These are phyloP conservation scores for Mercurialis annua DNA, from an alignment of 345 rosid genomes.

Conservation along the genomic window DNA sequence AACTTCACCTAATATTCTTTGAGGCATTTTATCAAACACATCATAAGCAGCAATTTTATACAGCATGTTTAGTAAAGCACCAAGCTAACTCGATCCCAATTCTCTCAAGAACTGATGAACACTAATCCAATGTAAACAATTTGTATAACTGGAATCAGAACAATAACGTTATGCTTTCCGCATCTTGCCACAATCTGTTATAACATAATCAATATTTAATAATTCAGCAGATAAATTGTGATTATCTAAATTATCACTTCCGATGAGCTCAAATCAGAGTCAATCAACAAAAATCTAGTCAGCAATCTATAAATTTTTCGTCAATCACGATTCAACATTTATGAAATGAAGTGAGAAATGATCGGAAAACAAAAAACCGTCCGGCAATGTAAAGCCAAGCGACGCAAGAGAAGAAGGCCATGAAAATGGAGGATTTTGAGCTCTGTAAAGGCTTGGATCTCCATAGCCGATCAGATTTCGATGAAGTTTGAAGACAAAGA, in stretches of 20 bases:
- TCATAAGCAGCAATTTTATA: not conserved
- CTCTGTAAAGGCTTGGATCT: constrained; percentile 60
- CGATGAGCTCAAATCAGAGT: not conserved
- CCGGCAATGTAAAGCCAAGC: constrained; percentile 99
- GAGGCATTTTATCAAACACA: not conserved
- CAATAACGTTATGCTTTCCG: constrained; percentile 70
- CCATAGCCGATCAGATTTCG: constrained; percentile 63
- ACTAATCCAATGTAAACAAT: too few relatives aligned
- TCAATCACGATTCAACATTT: not conserved
- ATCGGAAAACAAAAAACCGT: constrained; percentile 39
- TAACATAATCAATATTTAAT: too few relatives aligned
- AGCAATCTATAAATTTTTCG: not conserved
- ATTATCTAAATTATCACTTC: not conserved
- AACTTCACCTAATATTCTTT: too few relatives aligned
- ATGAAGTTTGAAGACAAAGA: too few relatives aligned
- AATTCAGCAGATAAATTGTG: not conserved
- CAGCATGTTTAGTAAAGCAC: too few relatives aligned
- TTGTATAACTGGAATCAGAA: too few relatives aligned
- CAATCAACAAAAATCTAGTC: not conserved
- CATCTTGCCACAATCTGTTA: constrained; percentile 94
- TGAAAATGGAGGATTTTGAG: constrained; percentile 60
- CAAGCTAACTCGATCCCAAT: too few relatives aligned
- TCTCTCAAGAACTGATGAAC: too few relatives aligned
- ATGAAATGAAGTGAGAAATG: not conserved
- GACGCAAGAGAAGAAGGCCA: constrained; percentile 87